These are phyloP conservation scores for Bremia lactucae DNA, from an alignment of 352 stramenopile genomes.

Conservation along the genomic window DNA sequence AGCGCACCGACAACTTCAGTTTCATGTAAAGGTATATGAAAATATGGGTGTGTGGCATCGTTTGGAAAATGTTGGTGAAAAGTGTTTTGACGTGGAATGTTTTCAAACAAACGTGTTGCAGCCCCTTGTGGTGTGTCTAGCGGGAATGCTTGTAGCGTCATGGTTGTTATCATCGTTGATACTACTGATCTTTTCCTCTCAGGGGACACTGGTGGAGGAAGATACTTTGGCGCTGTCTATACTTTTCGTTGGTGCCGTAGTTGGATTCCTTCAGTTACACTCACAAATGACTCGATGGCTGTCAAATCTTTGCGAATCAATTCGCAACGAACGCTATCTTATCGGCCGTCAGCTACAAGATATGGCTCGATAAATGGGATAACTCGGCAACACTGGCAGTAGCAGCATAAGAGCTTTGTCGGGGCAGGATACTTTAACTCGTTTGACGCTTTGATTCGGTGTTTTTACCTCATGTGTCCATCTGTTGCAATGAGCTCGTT, in stretches of 20 bases:
- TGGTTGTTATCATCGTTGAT: slow-evolving; percentile 38
- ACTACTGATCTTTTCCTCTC: slow-evolving; percentile 28
- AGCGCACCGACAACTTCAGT: slow-evolving; percentile 57
- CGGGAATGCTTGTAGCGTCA: slow-evolving; percentile 43
- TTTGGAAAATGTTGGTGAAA: slow-evolving; percentile 42
- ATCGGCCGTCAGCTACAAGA: slow-evolving; percentile 80
- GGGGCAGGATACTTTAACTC: too few species aligned
- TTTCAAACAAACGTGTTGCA: slow-evolving; percentile 58
- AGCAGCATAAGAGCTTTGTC: too few species aligned
- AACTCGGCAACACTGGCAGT: too few species aligned
- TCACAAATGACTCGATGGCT: slow-evolving; percentile 47
- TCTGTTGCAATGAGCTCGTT: too few species aligned
- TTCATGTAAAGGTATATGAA: slow-evolving; percentile 64
- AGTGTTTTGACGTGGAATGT: slow-evolving; percentile 60
- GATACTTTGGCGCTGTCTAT: slow-evolving; percentile 45
- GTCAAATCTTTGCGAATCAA: slow-evolving; percentile 64
- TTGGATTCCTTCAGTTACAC: slow-evolving; percentile 35
- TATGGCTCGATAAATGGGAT: slow-evolving; percentile 52
- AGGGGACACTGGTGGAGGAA: slow-evolving; percentile 31
- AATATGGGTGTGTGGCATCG: slow-evolving; percentile 51
- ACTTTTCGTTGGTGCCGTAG: slow-evolving; percentile 28
- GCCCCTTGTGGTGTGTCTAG: slow-evolving; percentile 35
- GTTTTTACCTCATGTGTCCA: too few species aligned
- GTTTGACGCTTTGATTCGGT: too few species aligned
- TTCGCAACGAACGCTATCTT: slow-evolving; percentile 82